Evolutionary conservation across 352 stramenopile species (phyloP).

Genomic region (Pythium sp.): DNA sequence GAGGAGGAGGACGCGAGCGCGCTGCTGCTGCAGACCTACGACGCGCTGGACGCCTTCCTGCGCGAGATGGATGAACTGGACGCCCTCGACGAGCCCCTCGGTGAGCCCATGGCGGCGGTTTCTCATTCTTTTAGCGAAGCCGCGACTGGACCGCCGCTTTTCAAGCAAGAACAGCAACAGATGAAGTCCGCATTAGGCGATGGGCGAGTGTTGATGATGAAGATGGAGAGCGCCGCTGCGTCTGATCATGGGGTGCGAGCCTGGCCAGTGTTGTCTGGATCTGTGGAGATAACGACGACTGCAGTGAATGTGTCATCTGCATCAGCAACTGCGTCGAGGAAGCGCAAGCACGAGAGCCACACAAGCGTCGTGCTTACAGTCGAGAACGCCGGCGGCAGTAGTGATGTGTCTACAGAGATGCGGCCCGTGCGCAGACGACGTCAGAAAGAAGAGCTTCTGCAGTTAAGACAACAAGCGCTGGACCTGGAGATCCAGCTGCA

Average conservation of each 20-base stretch:
- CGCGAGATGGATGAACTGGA: conserved; percentile 15
- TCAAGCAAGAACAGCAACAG: not conserved
- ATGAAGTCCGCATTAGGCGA: no score
- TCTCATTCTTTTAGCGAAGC: not conserved
- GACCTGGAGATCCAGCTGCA: conserved; percentile 12
- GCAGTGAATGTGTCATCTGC: not conserved
- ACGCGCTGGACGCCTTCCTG: conserved; percentile 17
- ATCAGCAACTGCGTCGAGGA: not conserved
- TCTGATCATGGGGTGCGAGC: not conserved
- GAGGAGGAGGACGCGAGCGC: not conserved
- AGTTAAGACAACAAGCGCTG: conserved; percentile 8
- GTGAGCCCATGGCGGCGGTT: not conserved
- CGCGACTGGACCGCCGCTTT: not conserved
- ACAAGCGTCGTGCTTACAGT: not conserved
- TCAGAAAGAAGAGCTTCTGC: conserved; percentile 17
- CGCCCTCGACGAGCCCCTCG: not conserved
- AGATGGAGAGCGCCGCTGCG: not conserved
- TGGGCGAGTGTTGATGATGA: not conserved
- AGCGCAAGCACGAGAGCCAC: conserved; percentile 10
- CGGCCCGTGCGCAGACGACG: conserved; percentile 8
- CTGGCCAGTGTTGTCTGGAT: not conserved
- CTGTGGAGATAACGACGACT: not conserved
- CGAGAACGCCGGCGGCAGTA: not conserved
- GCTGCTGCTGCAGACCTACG: conserved; percentile 11
- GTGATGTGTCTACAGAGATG: not conserved